These are phyloP conservation scores for Rauvolfia tetraphylla DNA, from an alignment of 257 asterid species.

Conservation along the genomic window DNA sequence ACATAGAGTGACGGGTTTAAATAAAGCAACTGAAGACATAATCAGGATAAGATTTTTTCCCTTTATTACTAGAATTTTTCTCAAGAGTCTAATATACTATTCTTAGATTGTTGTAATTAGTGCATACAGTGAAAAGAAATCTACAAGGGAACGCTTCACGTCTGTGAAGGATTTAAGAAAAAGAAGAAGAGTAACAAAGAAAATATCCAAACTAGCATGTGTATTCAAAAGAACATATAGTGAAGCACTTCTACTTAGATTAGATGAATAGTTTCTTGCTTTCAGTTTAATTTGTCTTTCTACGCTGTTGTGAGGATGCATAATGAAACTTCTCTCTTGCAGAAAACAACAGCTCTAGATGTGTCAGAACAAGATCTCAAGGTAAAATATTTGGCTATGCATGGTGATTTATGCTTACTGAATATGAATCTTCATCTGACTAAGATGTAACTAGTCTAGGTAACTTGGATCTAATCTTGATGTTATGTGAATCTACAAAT, in stretches of 20 bases:
- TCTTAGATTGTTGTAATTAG: not conserved
- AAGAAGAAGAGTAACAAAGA: not conserved
- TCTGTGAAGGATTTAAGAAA: not conserved
- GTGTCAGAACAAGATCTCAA: slow-evolving; percentile 84
- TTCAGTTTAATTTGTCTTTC: not conserved
- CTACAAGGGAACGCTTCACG: not conserved
- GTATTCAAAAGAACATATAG: not conserved
- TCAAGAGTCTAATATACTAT: not conserved
- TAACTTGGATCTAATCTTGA: not conserved
- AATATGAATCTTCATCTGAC: not conserved
- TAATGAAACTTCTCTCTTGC: slow-evolving; percentile 40
- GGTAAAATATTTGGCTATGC: slow-evolving; percentile 45
- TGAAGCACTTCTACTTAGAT: not conserved
- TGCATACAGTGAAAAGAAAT: not conserved
- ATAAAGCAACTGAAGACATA: not conserved
- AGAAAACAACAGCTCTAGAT: slow-evolving; percentile 81
- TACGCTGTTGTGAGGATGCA: slow-evolving; percentile 8
- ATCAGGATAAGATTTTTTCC: not conserved
- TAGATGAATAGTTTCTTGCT: not conserved
- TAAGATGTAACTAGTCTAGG: not conserved
- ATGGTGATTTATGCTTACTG: not conserved
- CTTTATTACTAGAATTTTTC: not conserved
- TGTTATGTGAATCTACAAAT: not conserved
- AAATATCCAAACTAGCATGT: not conserved
- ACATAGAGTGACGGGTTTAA: not conserved